Base-by-base conservation (phyloP, 1,139 yeast species). In the Kurtzmaniella natalensis region DNA sequence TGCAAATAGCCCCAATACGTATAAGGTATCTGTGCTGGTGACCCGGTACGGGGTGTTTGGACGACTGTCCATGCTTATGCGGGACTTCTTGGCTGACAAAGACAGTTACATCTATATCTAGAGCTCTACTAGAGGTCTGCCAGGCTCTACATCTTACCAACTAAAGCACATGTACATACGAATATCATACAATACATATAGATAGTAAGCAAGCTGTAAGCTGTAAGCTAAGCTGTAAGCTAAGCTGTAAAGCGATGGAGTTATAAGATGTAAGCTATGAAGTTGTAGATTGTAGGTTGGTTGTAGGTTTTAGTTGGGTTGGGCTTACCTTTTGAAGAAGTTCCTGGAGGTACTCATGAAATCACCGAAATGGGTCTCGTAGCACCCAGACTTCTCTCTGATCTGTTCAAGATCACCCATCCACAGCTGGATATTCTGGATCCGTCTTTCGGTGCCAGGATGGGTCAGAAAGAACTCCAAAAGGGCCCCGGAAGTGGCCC, bases 381-480 rank as follows among this genome's bases (percentile, higher is more conserved):
- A 46, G 40, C 64, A 59, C 9, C 55, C 55, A 7, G 55, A 42
- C 10, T 42, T 30, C 34, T 72, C 77, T 37, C 58, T 53, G 25
- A 71, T 55, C 9, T 46, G 42, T 20, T 70, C 68, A 23, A 94
- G 87, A 36, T 76, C 76, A 0, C 88, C 87, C 59, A 86, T 57
- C 94, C 95, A 85, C 28, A 64, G 55, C 24, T 62, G 51, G 56
- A 92, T 82, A 45, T 84, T 83, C 27, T 68, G 61, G 26, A 86
- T 79, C 52, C 98, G 72, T 42, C 72, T 76, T 17, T 62, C 61
- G 16, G 88, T 81, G n/a, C 88, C 80, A 0, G 99, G 99, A 59
- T 92, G 98, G 0, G 97, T 87, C 14, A 92, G 78, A 37, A 89
- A 57, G 47, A 87, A 79, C 53, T 87, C 94, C 11, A 68, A 61